Evolutionary conservation across 1,139 yeast genomes (phyloP), one percentile per base, ranked within the genome.

Genomic region (Diutina sp.): DNA sequence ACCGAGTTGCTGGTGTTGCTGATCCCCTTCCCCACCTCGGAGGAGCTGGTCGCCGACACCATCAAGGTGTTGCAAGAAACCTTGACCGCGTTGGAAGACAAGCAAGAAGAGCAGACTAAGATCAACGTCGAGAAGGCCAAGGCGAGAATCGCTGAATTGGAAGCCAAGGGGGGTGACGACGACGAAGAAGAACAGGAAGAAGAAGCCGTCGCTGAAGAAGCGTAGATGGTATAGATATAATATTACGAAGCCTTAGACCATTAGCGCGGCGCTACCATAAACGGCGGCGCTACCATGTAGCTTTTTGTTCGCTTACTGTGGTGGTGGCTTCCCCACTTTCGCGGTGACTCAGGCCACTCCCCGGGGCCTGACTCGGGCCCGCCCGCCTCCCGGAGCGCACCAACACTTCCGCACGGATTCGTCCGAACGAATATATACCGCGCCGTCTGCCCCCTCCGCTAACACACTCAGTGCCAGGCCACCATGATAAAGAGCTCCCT

Each of bases 91-190:
- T 87, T 82, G 72, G 77, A 80, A 70, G 79, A 79, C 56, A 84
- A 85, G 72, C 96, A 90, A 75, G 91, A 84, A 60, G 88, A 84
- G 60, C 90, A 85, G 67, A 90, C 97, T 60, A 80, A 83, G 69
- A 81, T 80, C 69, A 86, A 87, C 70, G 77, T 87, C 63, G 88
- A 80, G 63, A 79, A 78, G 62, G 96, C 93, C 59, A 83, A 88
- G 74, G 87, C 85, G 58, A 84, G 83, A 70, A 80, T 88, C 63
- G 86, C 87, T 62, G 79, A 84, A 67, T 74, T 88, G 61, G 83
- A 77, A 65, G 76, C 72, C 46, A 72, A 73, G 59, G 75, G 67
- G 55, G 44, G 11, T 18, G 72, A 65, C 51, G 68, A 65, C 25
- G 71, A 66, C 16, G 68, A 65, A 54, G 69, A 61, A 2, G 67